Base-by-base conservation (phyloP, 495 filamentous ascomycete species). In the Hypoxylon rickii region DNA sequence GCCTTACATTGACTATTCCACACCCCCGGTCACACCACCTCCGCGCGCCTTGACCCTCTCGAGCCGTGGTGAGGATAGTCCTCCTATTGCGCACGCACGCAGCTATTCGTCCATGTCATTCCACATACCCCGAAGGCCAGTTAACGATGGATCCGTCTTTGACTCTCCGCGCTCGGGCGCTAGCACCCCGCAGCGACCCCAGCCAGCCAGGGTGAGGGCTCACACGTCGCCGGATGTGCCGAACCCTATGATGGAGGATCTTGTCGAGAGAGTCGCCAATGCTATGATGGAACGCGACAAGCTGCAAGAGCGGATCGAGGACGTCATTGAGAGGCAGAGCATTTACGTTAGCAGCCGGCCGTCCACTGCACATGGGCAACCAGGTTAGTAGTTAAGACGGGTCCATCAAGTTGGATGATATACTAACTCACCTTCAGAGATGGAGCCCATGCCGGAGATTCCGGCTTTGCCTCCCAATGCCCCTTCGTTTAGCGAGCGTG, bases 241-340 rank as follows among this genome's bases (percentile, higher is more conserved):
- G n/a, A 51, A 44, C n/a, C 74, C 73, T 3, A 64, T 62, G 42
- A 68, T 72, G 43, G 71, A 74, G 31, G 60, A 63, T 13, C 72
- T 77, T 20, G 68, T 78, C 13, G 77, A 79, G 54, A 70, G 79
- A 44, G 77, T 83, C 47, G 79, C 79, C 34, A 77, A 70, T 40
- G 78, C 75, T 19, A 70, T 82, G 60, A 51, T 80, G 36, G 79
- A 83, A 61, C 77, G 74, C 56, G 76, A 78, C 45, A 70, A 67
- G 34, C 43, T 84, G 32, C 76, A 83, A 58, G 73, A 72, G 20
- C 72, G 81, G 44, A 81, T 83, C 50, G 75, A 83, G 21, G 73
- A 76, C 33, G 55, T 81, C 4, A 68, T 82, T 7, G 79, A 82
- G 65, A 72, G 78, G 17, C 77, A 79, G 62, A 80, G 75, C 64